A percentile compares a stretch with the other conserved stretches of the same genome.
Conservation (phyloP, 257 asterid genomes). For the Nicotiana knightiana region DNA sequence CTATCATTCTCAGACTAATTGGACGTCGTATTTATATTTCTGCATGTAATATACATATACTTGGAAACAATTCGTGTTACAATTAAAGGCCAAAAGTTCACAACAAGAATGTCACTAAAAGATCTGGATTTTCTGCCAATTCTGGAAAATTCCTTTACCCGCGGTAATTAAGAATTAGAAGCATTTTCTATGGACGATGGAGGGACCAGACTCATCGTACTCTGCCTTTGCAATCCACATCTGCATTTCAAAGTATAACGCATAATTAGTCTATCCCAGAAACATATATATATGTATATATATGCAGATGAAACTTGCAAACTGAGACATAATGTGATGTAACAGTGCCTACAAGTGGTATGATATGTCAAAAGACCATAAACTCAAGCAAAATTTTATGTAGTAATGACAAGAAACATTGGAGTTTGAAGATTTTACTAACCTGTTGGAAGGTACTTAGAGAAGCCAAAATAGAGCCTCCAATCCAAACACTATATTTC, state of each 20-base stretch:
- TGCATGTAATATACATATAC: background rate
- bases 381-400: background rate
- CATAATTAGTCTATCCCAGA: background rate
- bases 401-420: background rate
- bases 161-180: constrained; percentile 1
- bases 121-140: background rate
- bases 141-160: background rate
- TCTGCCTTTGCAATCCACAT: constrained; percentile 14
- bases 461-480: constrained; percentile 40
- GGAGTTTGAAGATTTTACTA: background rate
- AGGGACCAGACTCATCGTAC: constrained; percentile 12
- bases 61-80: background rate
- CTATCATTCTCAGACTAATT: too few species aligned
- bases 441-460: constrained; percentile 44
- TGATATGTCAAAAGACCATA: background rate
- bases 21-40: background rate
- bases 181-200: constrained; percentile 12
- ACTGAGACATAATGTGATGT: background rate
- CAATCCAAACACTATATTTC: constrained; percentile 46
- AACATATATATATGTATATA: too few species aligned
- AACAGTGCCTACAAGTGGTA: background rate
- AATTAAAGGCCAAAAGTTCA: background rate
- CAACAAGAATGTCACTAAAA: background rate
- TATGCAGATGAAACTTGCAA: too few species aligned
- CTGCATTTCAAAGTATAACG: background rate